Evolutionary conservation across 2,329 filamentous ascomycete genomes (phyloP).

Genomic region (Coniella lustricola): DNA sequence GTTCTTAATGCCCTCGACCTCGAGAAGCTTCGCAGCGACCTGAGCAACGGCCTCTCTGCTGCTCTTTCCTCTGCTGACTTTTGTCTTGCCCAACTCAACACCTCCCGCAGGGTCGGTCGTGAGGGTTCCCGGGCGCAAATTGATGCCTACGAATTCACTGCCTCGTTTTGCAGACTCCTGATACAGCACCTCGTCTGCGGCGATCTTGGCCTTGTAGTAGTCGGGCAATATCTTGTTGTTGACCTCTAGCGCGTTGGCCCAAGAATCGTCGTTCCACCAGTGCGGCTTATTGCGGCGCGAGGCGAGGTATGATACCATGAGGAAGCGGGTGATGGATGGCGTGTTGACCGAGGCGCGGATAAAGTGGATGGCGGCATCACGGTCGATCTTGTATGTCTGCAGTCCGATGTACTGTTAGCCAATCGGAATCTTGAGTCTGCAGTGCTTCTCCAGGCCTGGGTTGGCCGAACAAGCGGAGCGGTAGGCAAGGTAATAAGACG

Average conservation of each 20-base stretch:
- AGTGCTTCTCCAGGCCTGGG: too few relatives aligned
- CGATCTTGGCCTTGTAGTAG: slow-evolving; percentile 56
- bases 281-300: slow-evolving; percentile 43
- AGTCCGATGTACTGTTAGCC: not conserved
- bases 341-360: slow-evolving; percentile 51
- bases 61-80: slow-evolving; percentile 31
- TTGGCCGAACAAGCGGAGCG: too few relatives aligned
- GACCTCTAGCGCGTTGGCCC: slow-evolving; percentile 33
- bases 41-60: slow-evolving; percentile 54
- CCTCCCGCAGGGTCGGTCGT: slow-evolving; percentile 40
- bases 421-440: too few relatives aligned
- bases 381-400: slow-evolving; percentile 52
- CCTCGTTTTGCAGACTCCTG: slow-evolving; percentile 34
- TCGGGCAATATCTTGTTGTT: slow-evolving; percentile 37
- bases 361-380: slow-evolving; percentile 56
- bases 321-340: slow-evolving; percentile 51
- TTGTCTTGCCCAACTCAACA: slow-evolving; percentile 41
- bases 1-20: slow-evolving; percentile 37
- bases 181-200: slow-evolving; percentile 51
- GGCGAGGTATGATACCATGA: slow-evolving; percentile 56
- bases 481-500: too few relatives aligned
- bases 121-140: slow-evolving; percentile 46
- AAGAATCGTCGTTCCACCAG: slow-evolving; percentile 49
- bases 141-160: slow-evolving; percentile 39
- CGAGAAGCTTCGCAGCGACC: slow-evolving; percentile 49